Evolutionary conservation across 345 rosid genomes (phyloP).

Genomic region (Hevea brasiliensis): DNA sequence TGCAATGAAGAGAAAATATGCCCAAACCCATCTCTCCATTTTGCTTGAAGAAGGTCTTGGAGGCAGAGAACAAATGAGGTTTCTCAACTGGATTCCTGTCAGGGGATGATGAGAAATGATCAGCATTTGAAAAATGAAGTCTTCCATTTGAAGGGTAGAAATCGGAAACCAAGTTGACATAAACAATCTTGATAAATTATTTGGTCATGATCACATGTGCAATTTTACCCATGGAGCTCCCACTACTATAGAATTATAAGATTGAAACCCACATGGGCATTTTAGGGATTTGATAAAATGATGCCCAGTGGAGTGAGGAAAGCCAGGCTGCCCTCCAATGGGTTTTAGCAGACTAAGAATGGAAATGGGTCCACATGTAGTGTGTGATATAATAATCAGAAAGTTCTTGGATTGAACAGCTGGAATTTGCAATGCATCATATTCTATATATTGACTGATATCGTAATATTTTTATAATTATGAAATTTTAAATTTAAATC

Average conservation of each 20-base stretch:
- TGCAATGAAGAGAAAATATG: conserved; percentile 32
- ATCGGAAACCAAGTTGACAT: conserved; percentile 22
- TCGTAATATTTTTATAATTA: no score
- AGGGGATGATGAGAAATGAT: conserved; percentile 19
- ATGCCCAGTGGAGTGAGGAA: conserved; percentile 19
- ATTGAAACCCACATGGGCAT: conserved; percentile 28
- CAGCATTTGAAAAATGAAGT: conserved; percentile 11
- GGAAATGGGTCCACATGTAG: conserved; percentile 14
- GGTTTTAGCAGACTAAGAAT: conserved; percentile 13
- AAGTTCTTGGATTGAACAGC: conserved; percentile 38
- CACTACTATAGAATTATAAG: no score
- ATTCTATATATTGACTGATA: no score
- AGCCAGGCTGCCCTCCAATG: conserved; percentile 56
- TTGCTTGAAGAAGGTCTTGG: background rate
- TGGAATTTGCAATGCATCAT: conserved; percentile 22
- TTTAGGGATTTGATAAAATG: conserved; percentile 25
- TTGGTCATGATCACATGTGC: background rate
- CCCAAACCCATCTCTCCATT: conserved; percentile 41
- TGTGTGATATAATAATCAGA: conserved; percentile 18
- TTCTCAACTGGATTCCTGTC: conserved; percentile 25
- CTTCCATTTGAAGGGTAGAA: conserved; percentile 16
- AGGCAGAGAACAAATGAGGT: conserved; percentile 10
- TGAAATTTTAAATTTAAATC: no score
- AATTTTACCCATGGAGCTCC: conserved; percentile 2
- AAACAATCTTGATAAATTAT: conserved; percentile 7